Evolutionary conservation across 2,329 filamentous ascomycete genomes (phyloP), one percentile per base, ranked within the genome.

Genomic region (Penicillium italicum): DNA sequence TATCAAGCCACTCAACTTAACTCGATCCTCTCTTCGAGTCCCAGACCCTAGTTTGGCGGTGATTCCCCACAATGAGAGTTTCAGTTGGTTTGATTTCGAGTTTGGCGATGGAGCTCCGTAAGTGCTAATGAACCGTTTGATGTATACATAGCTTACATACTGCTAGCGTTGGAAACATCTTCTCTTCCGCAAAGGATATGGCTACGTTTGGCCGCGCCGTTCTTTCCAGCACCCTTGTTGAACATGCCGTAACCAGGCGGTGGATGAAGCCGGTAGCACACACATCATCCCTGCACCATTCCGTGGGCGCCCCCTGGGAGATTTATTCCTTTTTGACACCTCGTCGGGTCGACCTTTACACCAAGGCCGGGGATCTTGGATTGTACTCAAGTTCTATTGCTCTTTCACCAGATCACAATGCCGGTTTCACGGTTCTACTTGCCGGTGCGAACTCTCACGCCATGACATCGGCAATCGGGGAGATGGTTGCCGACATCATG

Each of bases 231-330:
- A 69, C 68, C 0, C 63, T 79, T 1, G 61, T 80, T 0, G 56
- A 70, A 0, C 61, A 69, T 0, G 58, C 66, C 2, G 59, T 68
- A 14, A 79, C 77, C 0, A 69, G 74, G n/a, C 68, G 75, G 33
- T 80, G 78, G 78, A 66, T 80, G 20, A 77, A 77, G 48, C 77
- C 78, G 0, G 59, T 62, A 0, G 62, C 69, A 3, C 67, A 75
- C 24, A 75, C 73, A 0, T 69, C 76, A 5, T 74, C 76, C 31
- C 60, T 75, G 0, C 56, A 64, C 37, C 70, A 73, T 11, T 70
- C 72, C 1, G 67, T 79, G 1, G 74, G 76, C 7, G 72, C 72
- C 28, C 78, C 78, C 1, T 80, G 77, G 77, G 77, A 78, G 14
- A 72, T 79, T 38, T 47, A 59, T 18, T 61, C 59, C 10, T 60